Evolutionary conservation across 257 asterid genomes (phyloP), one percentile per base, ranked within the genome.

Genomic region (Sherardia arvensis): DNA sequence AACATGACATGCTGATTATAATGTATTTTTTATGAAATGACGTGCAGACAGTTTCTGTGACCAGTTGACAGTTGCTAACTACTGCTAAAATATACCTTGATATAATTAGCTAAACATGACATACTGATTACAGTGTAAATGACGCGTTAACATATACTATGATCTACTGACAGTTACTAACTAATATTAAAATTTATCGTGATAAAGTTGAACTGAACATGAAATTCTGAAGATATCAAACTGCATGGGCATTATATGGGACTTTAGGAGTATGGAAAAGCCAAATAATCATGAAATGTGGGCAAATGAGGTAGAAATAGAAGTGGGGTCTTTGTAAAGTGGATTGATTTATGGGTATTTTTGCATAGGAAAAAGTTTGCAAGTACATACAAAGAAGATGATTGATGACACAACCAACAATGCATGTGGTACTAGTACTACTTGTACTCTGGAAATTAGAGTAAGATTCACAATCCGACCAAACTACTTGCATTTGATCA

Each of bases 341-440:
- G 48, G 7, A 8, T 43, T 57, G 21, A 23, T 62, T 26, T 34
- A 45, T 48, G 23, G 47, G 51, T 32, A 38, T 67, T 74, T 69
- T 69, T 26, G 20, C 47, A 4, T 22, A 20, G 9, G 18, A 8
- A 55, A 34, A 18, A 8, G 22, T 33, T 36, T 26, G 48, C 40
- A 66, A 66, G 79, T 74, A 70, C 79, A 61, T 8, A 40, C 48
- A 40, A 26, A 21, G 15, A 29, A 64, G 59, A 66, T 75, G 65
- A 70, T 70, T 62, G 65, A 62, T 11, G 74, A 62, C 65, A 28
- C 61, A n/a, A 1, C 55, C 20, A 56, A 61, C 68, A 51, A 54
- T 32, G 64, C 62, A 29, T 69, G 61, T 74, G 75, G 78, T 74
- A 56, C 71, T 59, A 32, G 58, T 64, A 33, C 67, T 32, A 67